Evolutionary conservation across 345 rosid species (phyloP), one percentile per base, ranked within the genome.

Genomic region (Salix dunnii): DNA sequence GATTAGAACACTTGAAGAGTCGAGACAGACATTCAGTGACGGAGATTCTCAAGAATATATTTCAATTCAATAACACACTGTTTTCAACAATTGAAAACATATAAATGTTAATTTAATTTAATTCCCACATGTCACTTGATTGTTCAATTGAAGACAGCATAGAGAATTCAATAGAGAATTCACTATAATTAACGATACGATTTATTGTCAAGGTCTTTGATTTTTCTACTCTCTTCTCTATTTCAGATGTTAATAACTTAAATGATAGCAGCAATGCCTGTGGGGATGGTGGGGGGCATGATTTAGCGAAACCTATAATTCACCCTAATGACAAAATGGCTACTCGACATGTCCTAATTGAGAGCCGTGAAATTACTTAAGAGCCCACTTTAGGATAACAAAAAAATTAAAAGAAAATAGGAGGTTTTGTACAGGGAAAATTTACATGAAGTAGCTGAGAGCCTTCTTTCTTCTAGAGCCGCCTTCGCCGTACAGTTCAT

Each of bases 401-500:
- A 43, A 70, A 60, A 38, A 76, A 58, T 67, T 68, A 66, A 42
- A 64, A 60, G 40, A 77, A 79, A 74, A 30, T 35, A 27, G 51
- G 70, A 82, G 65, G 82, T 33, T 83, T 80, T 86, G 83, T 85
- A 86, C 87, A 89, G 53, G 21, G 74, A 53, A 72, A 74, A 77
- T 74, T 88, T 86, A 94, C 94, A 88, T 89, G 85, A 92, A 91
- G 81, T 90, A 94, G 90, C 95, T 92, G 55, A 92, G 92, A 28
- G 96, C 75, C 84, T 77, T 86, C 85, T 86, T 92, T 82, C 85
- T 91, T 81, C 97, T 86, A 7, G 97, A 94, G 17, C 97, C 98
- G 16, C 94, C 97, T 86, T 92, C 97, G 1, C 98, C 97, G 7
- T 91, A 91, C 25, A 89, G 91, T 79, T 94, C 93, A 28, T 92